These are phyloP conservation scores for Psilocybe cyanescens DNA, from an alignment of 768 basidiomycete genomes.

Conservation along the genomic window DNA sequence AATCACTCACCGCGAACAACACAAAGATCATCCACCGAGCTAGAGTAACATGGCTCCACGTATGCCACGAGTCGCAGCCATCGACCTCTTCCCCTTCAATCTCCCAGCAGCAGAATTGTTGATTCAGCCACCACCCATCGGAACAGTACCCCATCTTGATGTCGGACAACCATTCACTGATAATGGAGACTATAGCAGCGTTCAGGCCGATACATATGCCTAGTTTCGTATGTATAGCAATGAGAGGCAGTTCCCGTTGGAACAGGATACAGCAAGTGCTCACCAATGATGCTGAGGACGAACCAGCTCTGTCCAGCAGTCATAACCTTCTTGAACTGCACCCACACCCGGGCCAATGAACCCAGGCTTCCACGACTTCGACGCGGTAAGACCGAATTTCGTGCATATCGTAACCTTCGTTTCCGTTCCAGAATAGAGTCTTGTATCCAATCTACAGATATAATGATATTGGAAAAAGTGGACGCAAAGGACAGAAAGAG, in stretches of 20 bases:
- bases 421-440: constrained; percentile 91
- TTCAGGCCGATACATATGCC: constrained; percentile 92
- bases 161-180: constrained; percentile 97
- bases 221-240: constrained; percentile 29
- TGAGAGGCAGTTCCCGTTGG: not conserved
- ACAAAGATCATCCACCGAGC: constrained; percentile 89
- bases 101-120: constrained; percentile 99
- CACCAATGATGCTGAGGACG: constrained; percentile 88
- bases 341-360: constrained; percentile 57
- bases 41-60: constrained; percentile 77
- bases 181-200: constrained; percentile 93
- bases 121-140: constrained; percentile 98
- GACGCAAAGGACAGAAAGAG: not conserved
- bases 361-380: constrained; percentile 56
- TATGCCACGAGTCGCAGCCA: constrained; percentile 89
- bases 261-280: constrained; percentile 31
- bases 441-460: constrained; percentile 87
- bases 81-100: constrained; percentile 80
- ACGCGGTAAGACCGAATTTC: constrained; percentile 42
- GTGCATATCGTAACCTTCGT: constrained; percentile 68
- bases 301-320: constrained; percentile 90
- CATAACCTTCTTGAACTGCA: constrained; percentile 58
- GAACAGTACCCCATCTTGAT: constrained; percentile 97
- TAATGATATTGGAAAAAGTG: not conserved
- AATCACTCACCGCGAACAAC: constrained; percentile 76